These are phyloP conservation scores for Chrysanthemum lavandulifolium DNA, from an alignment of 129 eudicot species.

Conservation along the genomic window DNA sequence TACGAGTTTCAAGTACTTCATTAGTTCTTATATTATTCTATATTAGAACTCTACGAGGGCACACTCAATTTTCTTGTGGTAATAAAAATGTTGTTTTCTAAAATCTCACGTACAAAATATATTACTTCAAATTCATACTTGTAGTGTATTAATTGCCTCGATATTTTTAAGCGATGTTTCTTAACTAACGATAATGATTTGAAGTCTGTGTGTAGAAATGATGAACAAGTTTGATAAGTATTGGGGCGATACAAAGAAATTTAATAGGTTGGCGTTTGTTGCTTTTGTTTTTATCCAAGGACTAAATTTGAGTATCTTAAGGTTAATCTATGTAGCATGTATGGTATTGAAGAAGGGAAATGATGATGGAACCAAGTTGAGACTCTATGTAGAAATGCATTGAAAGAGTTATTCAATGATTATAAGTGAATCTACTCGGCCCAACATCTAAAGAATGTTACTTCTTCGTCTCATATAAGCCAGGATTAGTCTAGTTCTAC, in stretches of 20 bases:
- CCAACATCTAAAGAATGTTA: background rate
- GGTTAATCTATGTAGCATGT: background rate
- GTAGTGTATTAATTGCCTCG: background rate
- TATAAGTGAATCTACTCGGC: background rate
- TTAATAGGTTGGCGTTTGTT: background rate
- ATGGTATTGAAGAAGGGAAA: background rate
- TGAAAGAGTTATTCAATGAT: background rate
- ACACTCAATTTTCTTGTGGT: too few species aligned
- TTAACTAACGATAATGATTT: background rate
- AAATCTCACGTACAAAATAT: background rate
- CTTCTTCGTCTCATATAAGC: background rate
- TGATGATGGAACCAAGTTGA: background rate
- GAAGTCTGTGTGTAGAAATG: background rate
- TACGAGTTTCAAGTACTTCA: slow-evolving; percentile 1
- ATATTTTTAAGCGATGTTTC: background rate
- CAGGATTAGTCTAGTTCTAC: background rate
- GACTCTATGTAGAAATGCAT: background rate
- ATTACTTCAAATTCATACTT: slow-evolving; percentile 3
- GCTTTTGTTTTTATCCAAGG: background rate
- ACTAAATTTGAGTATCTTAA: background rate
- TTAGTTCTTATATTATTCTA: too few species aligned
- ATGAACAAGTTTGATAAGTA: background rate
- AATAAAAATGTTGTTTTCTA: too few species aligned
- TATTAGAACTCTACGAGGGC: too few species aligned
- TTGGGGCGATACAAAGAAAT: background rate